Conservation (phyloP, 495 filamentous ascomycete species). For the Aspergillus olivimuriae region DNA sequence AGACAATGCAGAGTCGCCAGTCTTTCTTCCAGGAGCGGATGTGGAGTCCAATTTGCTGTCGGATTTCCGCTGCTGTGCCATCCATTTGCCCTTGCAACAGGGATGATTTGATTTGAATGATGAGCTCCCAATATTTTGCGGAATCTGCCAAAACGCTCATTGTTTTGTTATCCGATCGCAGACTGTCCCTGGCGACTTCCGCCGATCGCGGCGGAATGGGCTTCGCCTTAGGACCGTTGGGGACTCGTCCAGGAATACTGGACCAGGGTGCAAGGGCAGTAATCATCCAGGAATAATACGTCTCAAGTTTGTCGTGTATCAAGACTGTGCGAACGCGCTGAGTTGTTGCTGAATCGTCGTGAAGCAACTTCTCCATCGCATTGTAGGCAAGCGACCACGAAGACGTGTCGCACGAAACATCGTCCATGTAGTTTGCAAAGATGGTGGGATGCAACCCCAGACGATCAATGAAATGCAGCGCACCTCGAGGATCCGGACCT, state of each 20-base stretch:
- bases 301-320: conserved; percentile 50
- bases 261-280: conserved; percentile 73
- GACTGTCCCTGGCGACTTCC: conserved; percentile 63
- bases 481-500: conserved; percentile 64
- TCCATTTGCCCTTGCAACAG: conserved; percentile 17
- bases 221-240: conserved; percentile 36
- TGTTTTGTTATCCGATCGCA: conserved; percentile 71
- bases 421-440: conserved; percentile 51
- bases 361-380: conserved; percentile 23
- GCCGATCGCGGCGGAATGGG: conserved; percentile 46
- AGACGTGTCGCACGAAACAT: conserved; percentile 39
- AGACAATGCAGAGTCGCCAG: conserved; percentile 72
- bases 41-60: conserved; percentile 61
- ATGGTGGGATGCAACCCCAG: conserved; percentile 73
- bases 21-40: conserved; percentile 70
- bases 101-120: conserved; percentile 52
- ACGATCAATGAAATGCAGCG: conserved; percentile 66
- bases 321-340: conserved; percentile 41
- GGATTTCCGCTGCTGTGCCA: conserved; percentile 32
- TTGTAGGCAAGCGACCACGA: conserved; percentile 38
- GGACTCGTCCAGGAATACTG: conserved; percentile 40
- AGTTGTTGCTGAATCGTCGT: conserved; percentile 5
- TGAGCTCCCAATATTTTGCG: conserved; percentile 49
- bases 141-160: conserved; percentile 58
- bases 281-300: conserved; percentile 69